Conservation (phyloP, 2,329 filamentous ascomycete species). For the Aplosporella prunicola region DNA sequence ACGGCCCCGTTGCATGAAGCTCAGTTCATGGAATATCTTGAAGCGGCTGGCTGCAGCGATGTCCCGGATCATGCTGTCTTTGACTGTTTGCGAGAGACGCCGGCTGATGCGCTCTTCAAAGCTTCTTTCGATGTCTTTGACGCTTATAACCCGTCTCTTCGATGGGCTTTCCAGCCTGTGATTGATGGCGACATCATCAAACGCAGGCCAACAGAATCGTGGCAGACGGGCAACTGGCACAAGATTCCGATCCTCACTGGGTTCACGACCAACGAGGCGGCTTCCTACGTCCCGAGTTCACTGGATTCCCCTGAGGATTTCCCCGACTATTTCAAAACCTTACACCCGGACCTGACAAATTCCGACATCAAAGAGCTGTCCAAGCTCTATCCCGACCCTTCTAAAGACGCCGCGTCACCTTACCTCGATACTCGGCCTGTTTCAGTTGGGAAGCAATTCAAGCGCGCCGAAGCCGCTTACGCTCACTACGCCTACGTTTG, state of each 20-base stretch:
- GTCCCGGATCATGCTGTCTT: slow-evolving; percentile 26
- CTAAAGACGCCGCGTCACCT: slow-evolving; percentile 28
- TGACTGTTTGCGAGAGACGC: slow-evolving; percentile 33
- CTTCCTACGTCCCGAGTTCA: slow-evolving; percentile 49
- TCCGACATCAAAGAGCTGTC: slow-evolving; percentile 47
- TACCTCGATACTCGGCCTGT: slow-evolving; percentile 31
- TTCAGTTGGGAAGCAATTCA: slow-evolving; percentile 46
- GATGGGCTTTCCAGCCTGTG: slow-evolving; percentile 58
- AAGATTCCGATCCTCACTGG: slow-evolving; percentile 57
- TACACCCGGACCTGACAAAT: slow-evolving; percentile 49
- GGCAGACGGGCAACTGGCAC: slow-evolving; percentile 44
- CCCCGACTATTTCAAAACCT: slow-evolving; percentile 48
- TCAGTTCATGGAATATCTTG: slow-evolving; percentile 37
- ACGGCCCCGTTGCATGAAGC: slow-evolving; percentile 32
- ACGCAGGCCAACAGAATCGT: slow-evolving; percentile 50
- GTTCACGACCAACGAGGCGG: slow-evolving; percentile 62
- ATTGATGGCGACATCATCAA: slow-evolving; percentile 54
- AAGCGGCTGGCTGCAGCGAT: slow-evolving; percentile 25
- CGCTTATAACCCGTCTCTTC: slow-evolving; percentile 37
- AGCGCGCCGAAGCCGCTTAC: slow-evolving; percentile 51
- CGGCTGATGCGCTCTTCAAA: slow-evolving; percentile 26
- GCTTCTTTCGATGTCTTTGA: slow-evolving; percentile 37
- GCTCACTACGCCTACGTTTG: slow-evolving; percentile 56
- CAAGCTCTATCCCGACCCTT: slow-evolving; percentile 54
- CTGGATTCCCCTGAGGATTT: slow-evolving; percentile 45